Base-by-base conservation (phyloP, 2,329 filamentous ascomycete species). In the Fusarium newnesense region DNA sequence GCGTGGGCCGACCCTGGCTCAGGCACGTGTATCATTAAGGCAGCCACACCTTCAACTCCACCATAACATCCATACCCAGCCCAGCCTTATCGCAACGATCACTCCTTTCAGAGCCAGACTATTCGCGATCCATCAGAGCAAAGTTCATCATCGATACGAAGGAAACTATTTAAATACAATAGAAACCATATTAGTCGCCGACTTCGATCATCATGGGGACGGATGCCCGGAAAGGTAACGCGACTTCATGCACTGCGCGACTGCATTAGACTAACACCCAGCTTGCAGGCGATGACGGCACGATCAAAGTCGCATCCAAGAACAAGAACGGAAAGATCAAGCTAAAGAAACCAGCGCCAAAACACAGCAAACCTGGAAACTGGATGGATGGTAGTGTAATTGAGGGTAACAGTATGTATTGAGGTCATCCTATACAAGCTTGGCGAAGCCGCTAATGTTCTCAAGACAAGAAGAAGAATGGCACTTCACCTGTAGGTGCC, bases 361-460 rank as follows among this genome's bases (percentile, higher is more conserved):
- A 91, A 80, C 86, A 90, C 63, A 89, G 83, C 63, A 91, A 92
- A 75, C 88, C 91, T 9, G 92, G 92, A 30, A 93, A 92, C 77
- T 94, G 92, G 92, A 89, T 88, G 75, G 91, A 93, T 75, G 88
- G 87, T n/a, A 89, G 85, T 74, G 85, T 92, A 52, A 83, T 89
- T 32, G 90, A 91, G 75, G 89, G 91, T 90, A 58, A 44, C 13
- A 89, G 91, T 92, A 84, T 42, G 84, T 78, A 53, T 42, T 30
- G 62, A 65, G 59, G 54, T 49, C 52, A 60, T 30, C 15, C 39
- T 57, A 50, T 39, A 15, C 44, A 43, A 43, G n/a, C 24, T 19
- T 37, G 32, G 16, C 61, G 24, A 43, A 46, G 60, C 70, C 26
- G 71, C 70, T 58, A 50, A 59, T 39, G 12, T 47, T 56, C 26